These are phyloP conservation scores for Hypoxylon rubiginosum DNA, from an alignment of 2,329 filamentous ascomycete genomes.

Conservation along the genomic window DNA sequence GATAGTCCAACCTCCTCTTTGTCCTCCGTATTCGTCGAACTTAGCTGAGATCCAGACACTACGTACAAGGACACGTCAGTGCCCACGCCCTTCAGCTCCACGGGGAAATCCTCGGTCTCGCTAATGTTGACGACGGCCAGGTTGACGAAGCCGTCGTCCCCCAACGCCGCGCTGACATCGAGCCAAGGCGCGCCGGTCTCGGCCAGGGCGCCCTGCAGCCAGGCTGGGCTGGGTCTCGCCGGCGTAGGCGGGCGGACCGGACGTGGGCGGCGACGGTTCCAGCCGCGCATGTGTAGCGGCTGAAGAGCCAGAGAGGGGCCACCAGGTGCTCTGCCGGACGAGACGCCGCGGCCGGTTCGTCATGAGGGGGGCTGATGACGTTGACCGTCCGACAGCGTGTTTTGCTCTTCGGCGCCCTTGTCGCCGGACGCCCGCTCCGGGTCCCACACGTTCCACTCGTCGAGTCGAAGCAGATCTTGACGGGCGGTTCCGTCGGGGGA, in stretches of 20 bases:
- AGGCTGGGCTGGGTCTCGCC: slow-evolving; percentile 75
- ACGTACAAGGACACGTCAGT: slow-evolving; percentile 71
- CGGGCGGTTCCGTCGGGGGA: slow-evolving; percentile 70
- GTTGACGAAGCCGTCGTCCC: slow-evolving; percentile 70
- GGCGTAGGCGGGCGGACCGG: slow-evolving; percentile 70
- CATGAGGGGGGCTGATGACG: slow-evolving; percentile 82
- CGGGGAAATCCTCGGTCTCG: slow-evolving; percentile 70
- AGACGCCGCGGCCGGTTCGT: slow-evolving; percentile 74
- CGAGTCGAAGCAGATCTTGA: slow-evolving; percentile 84
- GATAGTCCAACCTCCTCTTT: slow-evolving; percentile 72
- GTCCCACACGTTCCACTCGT: slow-evolving; percentile 90
- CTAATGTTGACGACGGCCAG: slow-evolving; percentile 81
- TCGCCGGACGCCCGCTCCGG: slow-evolving; percentile 78
- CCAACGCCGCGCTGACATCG: slow-evolving; percentile 74
- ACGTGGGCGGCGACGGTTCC: slow-evolving; percentile 77
- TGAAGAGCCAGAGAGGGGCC: slow-evolving; percentile 78
- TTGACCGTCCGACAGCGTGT: slow-evolving; percentile 85
- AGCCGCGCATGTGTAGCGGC: slow-evolving; percentile 80
- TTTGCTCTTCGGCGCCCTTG: slow-evolving; percentile 78
- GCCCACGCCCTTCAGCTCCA: slow-evolving; percentile 69
- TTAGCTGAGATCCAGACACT: slow-evolving; percentile 69
- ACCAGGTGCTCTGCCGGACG: slow-evolving; percentile 80
- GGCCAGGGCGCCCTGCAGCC: slow-evolving; percentile 71
- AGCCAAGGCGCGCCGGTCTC: slow-evolving; percentile 73
- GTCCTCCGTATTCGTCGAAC: slow-evolving; percentile 72